phyloP scores from a whole-genome alignment of 257 asterid species.

The Buddleja alternifolia region DNA sequence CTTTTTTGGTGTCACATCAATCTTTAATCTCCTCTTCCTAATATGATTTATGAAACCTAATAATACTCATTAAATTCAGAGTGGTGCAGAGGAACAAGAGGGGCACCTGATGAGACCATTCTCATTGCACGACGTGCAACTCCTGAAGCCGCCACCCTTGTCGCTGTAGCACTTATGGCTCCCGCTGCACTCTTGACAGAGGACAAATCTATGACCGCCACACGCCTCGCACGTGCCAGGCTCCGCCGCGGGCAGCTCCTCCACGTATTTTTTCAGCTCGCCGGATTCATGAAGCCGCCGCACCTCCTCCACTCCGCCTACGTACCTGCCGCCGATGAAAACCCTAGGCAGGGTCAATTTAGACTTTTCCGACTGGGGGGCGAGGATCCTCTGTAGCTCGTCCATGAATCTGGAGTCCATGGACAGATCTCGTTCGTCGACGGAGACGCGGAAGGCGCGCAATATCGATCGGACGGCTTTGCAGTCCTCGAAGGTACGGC shows the following conservation, averaged over 20 bases:
- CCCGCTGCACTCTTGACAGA: slow-evolving; percentile 78
- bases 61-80: too few species aligned
- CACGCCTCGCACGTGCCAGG: slow-evolving; percentile 77
- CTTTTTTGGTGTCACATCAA: slow-evolving; percentile 2
- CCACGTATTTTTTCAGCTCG: slow-evolving; percentile 71
- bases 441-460: slow-evolving; percentile 64
- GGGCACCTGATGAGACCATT: slow-evolving; percentile 97
- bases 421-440: slow-evolving; percentile 91
- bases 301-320: slow-evolving; percentile 92
- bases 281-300: slow-evolving; percentile 82
- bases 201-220: slow-evolving; percentile 73
- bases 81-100: slow-evolving; percentile 71
- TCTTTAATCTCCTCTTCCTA: slow-evolving; percentile 10
- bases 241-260: slow-evolving; percentile 60
- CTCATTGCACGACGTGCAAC: slow-evolving; percentile 83
- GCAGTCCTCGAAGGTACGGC: slow-evolving; percentile 89
- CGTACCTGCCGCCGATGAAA: slow-evolving; percentile 87
- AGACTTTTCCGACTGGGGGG: slow-evolving; percentile 47
- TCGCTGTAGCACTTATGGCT: slow-evolving; percentile 80
- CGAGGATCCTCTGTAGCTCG: slow-evolving; percentile 75
- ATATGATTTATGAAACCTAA: slow-evolving; percentile 10
- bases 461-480: slow-evolving; percentile 66
- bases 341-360: slow-evolving; percentile 70
- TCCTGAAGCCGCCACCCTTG: slow-evolving; percentile 76
- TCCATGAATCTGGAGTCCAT: slow-evolving; percentile 76